Conservation (phyloP, 2,329 filamentous ascomycete genomes). For the Curvularia eragrostidis region DNA sequence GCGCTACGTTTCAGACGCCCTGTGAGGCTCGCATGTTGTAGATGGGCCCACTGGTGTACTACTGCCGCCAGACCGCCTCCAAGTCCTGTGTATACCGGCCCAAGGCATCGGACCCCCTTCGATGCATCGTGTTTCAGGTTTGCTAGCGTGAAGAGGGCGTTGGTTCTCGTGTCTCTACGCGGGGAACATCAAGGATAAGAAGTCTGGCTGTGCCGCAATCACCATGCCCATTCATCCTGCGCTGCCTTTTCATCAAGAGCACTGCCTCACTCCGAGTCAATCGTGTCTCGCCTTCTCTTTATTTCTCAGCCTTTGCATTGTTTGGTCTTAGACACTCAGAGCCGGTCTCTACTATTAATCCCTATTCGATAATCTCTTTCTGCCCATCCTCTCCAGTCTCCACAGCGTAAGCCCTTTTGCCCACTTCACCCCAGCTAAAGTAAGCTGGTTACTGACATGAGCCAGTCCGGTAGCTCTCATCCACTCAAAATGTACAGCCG, state of each 20-base stretch:
- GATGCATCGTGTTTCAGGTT: slow-evolving; percentile 51
- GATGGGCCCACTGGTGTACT: slow-evolving; percentile 33
- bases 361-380: slow-evolving; percentile 49
- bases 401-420: slow-evolving; percentile 40
- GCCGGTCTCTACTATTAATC: slow-evolving; percentile 54
- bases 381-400: slow-evolving; percentile 23
- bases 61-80: slow-evolving; percentile 37
- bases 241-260: slow-evolving; percentile 37
- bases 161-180: slow-evolving; percentile 44
- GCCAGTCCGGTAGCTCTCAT: slow-evolving; percentile 47
- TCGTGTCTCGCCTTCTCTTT: slow-evolving; percentile 47
- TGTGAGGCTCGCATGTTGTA: slow-evolving; percentile 37
- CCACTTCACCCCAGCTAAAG: not conserved
- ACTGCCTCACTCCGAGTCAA: slow-evolving; percentile 45
- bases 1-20: slow-evolving; percentile 48
- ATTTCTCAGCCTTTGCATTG: slow-evolving; percentile 35
- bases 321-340: slow-evolving; percentile 52
- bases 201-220: slow-evolving; percentile 48
- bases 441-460: slow-evolving; percentile 20
- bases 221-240: slow-evolving; percentile 31
- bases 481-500: slow-evolving; percentile 52
- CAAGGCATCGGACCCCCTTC: slow-evolving; percentile 34
- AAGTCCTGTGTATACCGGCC: slow-evolving; percentile 27
- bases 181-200: slow-evolving; percentile 43
- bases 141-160: slow-evolving; percentile 46